Percentiles rank a stretch among this genome's conserved stretches.
These are phyloP conservation scores for Trametes gibbosa DNA, from an alignment of 768 basidiomycete species.

Conservation along the genomic window DNA sequence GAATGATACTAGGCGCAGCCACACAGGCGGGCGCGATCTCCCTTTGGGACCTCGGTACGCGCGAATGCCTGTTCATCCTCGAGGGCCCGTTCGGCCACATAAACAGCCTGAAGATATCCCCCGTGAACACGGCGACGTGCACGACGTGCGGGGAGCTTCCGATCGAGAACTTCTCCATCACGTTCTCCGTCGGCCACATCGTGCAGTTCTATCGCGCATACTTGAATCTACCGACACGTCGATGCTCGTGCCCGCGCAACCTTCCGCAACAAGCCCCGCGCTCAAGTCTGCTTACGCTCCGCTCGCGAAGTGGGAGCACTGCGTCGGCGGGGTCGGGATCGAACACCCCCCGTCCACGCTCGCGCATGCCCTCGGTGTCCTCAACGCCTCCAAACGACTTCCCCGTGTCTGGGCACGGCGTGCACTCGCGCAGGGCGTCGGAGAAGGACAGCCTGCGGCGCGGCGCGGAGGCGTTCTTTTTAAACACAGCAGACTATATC, in stretches of 20 bases:
- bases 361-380: slow-evolving; percentile 47
- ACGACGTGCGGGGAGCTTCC: slow-evolving; percentile 67
- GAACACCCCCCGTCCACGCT: slow-evolving; percentile 47
- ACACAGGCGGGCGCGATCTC: slow-evolving; percentile 69
- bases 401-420: slow-evolving; percentile 78
- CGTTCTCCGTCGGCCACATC: slow-evolving; percentile 62
- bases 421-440: slow-evolving; percentile 68
- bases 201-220: slow-evolving; percentile 67
- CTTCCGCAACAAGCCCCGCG: slow-evolving; percentile 44
- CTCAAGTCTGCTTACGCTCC: slow-evolving; percentile 47
- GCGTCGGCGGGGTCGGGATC: slow-evolving; percentile 42
- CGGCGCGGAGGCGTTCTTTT: slow-evolving; percentile 23
- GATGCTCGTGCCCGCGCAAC: slow-evolving; percentile 64
- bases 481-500: slow-evolving; percentile 27
- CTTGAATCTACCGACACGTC: slow-evolving; percentile 50
- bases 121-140: slow-evolving; percentile 56
- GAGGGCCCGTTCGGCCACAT: slow-evolving; percentile 60
- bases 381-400: slow-evolving; percentile 47
- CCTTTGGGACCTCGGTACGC: slow-evolving; percentile 70
- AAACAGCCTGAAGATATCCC: slow-evolving; percentile 57
- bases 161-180: slow-evolving; percentile 60
- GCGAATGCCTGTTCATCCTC: slow-evolving; percentile 60
- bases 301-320: slow-evolving; percentile 64
- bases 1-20: slow-evolving; percentile 56
- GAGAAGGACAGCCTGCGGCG: slow-evolving; percentile 46